These are phyloP conservation scores for Gossypium ekmanianum DNA, from an alignment of 345 rosid species.

Conservation along the genomic window DNA sequence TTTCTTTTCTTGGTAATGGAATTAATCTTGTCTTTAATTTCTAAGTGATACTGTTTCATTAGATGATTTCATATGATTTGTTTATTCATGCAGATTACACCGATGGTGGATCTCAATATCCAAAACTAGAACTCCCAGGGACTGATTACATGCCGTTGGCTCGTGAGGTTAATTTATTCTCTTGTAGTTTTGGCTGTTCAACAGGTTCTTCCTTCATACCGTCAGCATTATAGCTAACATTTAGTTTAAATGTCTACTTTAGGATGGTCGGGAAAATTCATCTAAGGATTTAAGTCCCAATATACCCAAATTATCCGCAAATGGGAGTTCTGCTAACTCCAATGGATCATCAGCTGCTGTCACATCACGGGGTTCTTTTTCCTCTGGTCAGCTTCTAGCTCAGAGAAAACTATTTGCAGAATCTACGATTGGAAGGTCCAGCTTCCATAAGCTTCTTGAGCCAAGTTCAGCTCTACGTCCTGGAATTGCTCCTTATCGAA, in stretches of 20 bases:
- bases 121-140: slow-evolving; percentile 64
- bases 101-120: slow-evolving; percentile 60
- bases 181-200: neutral
- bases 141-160: slow-evolving; percentile 60
- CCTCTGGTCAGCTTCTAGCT: slow-evolving; percentile 49
- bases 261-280: slow-evolving; percentile 41
- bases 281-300: slow-evolving; percentile 23
- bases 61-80: slow-evolving; percentile 13
- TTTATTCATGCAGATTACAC: slow-evolving; percentile 43
- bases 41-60: slow-evolving; percentile 5
- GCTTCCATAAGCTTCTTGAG: slow-evolving; percentile 94
- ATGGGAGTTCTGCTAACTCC: slow-evolving; percentile 43
- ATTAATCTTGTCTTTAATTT: neutral
- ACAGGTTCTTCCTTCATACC: neutral
- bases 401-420: slow-evolving; percentile 81
- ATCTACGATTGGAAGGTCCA: slow-evolving; percentile 73
- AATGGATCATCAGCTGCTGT: slow-evolving; percentile 34
- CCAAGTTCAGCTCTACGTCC: slow-evolving; percentile 79
- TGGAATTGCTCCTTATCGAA: slow-evolving; percentile 86
- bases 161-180: slow-evolving; percentile 44
- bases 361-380: slow-evolving; percentile 40
- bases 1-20: neutral
- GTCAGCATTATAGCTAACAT: slow-evolving; percentile 13
- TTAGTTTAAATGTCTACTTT: slow-evolving; percentile 9
- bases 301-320: slow-evolving; percentile 27